These are phyloP conservation scores for Xylaria multiplex DNA, from an alignment of 2,329 filamentous ascomycete genomes.

Conservation along the genomic window DNA sequence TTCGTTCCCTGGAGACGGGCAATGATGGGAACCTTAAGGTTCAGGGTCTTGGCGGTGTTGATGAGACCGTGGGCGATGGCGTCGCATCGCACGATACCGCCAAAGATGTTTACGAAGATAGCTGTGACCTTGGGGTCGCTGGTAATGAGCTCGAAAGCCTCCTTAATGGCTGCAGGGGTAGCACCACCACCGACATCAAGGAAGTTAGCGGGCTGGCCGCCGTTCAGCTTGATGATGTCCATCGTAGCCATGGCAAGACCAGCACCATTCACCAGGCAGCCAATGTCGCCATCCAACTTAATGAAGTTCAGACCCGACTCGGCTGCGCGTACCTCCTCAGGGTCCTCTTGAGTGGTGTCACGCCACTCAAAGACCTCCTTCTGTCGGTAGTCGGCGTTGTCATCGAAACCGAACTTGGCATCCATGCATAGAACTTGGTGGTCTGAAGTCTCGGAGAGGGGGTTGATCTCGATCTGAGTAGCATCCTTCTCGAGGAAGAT, in stretches of 20 bases:
- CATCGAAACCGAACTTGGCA: constrained; percentile 97
- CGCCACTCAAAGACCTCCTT: constrained; percentile 95
- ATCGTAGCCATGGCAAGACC: constrained; percentile 99
- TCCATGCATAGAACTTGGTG: constrained; percentile 99
- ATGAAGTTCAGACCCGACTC: constrained; percentile 98
- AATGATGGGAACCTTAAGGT: constrained; percentile 96
- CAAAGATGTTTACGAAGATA: constrained; percentile 99
- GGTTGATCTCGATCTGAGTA: constrained; percentile 99
- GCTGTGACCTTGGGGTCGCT: constrained; percentile 97
- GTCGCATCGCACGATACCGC: constrained; percentile 97
- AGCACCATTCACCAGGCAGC: constrained; percentile 98
- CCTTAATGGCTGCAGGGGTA: constrained; percentile 94
- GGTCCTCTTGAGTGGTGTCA: constrained; percentile 93
- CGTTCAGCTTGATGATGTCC: constrained; percentile 99
- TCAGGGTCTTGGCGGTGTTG: constrained; percentile 92
- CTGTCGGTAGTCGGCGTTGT: constrained; percentile 98
- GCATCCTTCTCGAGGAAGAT: constrained; percentile 99
- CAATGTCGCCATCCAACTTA: constrained; percentile 99
- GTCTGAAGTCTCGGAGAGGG: constrained; percentile 96
- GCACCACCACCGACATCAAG: constrained; percentile 98
- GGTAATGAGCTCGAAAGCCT: constrained; percentile 98
- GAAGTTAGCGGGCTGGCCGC: constrained; percentile 96
- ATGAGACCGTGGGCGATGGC: constrained; percentile 97
- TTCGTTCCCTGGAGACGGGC: constrained; percentile 98
- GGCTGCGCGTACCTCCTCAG: constrained; percentile 96